Evolutionary conservation across 345 rosid genomes (phyloP), one percentile per base, ranked within the genome.

Genomic region (Lumnitzera racemosa): DNA sequence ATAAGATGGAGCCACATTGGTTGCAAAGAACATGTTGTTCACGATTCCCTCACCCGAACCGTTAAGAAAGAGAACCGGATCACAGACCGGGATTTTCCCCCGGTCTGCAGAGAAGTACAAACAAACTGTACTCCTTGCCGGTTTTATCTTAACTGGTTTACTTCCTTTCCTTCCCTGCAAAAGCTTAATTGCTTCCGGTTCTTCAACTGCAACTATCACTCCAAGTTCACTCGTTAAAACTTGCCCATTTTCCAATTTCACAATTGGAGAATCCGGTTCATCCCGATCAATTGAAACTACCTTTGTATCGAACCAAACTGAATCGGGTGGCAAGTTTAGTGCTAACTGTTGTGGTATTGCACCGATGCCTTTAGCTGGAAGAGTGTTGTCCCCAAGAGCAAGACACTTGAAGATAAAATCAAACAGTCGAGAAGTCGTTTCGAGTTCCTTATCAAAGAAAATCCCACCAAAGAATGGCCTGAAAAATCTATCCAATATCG

Each of bases 401-500:
- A 91, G 96, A 70, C 92, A 87, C 68, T 87, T 83, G 83, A 91
- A 91, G 15, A 91, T 61, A 47, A 91, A 91, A 72, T 89, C 73
- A 66, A 91, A 91, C 68, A 91, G 71, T 60, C 90, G 82, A 1
- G 98, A 89, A 15, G 86, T 87, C 8, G 98, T 91, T 64, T 78
- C 88, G 8, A 91, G 96, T 25, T 83, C 80, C 31, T 58, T 78
- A 29, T 91, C 98, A 57, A 88, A 89, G 70, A 91, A 91, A 60
- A 91, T 87, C 13, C 98, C 96, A 1, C 98, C 98, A 11, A 89
- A 91, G 56, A 91, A 91, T 5, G 96, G 98, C 56, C 80, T 78
- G 24, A 91, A 91, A 70, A 91, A 91, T 16, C 85, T 68, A 15
- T 66, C 72, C 3, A 86, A 29, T 0, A 91, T 81, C 7, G 78